These are phyloP conservation scores for Cryptococcus floricola DNA, from an alignment of 1,284 basidiomycete species.

Conservation along the genomic window DNA sequence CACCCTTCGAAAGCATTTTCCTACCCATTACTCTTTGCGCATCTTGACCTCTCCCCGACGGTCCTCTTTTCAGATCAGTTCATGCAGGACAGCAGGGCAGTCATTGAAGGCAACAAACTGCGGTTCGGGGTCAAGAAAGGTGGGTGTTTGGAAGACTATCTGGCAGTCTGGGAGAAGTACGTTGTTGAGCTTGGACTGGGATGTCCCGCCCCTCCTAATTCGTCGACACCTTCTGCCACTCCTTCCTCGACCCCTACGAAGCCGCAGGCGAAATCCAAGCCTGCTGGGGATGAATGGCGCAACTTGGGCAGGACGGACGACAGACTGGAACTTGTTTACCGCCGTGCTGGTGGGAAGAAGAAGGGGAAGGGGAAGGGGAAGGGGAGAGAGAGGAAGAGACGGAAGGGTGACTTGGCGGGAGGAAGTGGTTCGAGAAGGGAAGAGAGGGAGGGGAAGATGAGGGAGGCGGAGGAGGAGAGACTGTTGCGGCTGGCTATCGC, in stretches of 20 bases:
- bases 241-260: background rate
- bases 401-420: background rate
- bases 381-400: constrained; percentile 8
- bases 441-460: background rate
- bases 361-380: constrained; percentile 20
- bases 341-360: constrained; percentile 32
- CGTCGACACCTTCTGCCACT: too few relatives aligned
- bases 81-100: constrained; percentile 54
- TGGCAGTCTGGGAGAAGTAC: constrained; percentile 36
- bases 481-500: constrained; percentile 29
- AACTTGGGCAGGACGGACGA: constrained; percentile 31
- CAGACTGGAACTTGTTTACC: constrained; percentile 47
- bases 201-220: background rate
- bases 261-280: background rate
- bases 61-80: constrained; percentile 59
- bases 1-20: constrained; percentile 22
- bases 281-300: constrained; percentile 8
- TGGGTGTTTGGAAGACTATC: constrained; percentile 35
- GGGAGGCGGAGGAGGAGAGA: constrained; percentile 14
- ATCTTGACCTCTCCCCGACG: constrained; percentile 53
- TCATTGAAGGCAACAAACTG: constrained; percentile 44
- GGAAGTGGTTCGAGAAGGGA: too few relatives aligned
- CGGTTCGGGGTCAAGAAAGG: constrained; percentile 24
- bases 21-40: constrained; percentile 52
- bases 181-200: constrained; percentile 42